phyloP scores from a whole-genome alignment of 306 rosid genomes.

The Fragaria vesca region DNA sequence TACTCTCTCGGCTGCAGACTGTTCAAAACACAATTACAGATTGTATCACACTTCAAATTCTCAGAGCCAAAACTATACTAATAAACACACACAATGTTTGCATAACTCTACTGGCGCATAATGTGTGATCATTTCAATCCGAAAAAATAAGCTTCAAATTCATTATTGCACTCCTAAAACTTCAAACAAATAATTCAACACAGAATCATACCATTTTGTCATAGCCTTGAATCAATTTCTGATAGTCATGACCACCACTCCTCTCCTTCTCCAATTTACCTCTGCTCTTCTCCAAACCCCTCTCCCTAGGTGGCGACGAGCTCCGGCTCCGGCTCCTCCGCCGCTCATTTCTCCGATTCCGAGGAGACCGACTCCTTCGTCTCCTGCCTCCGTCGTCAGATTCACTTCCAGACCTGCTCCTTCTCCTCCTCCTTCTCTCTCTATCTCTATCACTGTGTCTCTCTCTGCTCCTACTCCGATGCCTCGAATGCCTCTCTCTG shows the following conservation, averaged over 20 bases:
- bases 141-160: not conserved
- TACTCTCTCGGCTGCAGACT: constrained; percentile 87
- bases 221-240: constrained; percentile 62
- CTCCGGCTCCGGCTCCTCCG: constrained; percentile 46
- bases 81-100: not conserved
- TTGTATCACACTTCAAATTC: constrained; percentile 1
- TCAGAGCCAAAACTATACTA: not conserved
- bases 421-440: constrained; percentile 13
- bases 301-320: constrained; percentile 7
- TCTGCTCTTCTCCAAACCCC: constrained; percentile 24
- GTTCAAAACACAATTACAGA: constrained; percentile 32
- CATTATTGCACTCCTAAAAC: not conserved
- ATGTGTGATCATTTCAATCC: not conserved
- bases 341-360: constrained; percentile 26
- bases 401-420: constrained; percentile 35
- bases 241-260: constrained; percentile 47
- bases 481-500: constrained; percentile 43
- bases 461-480: constrained; percentile 31
- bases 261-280: constrained; percentile 44
- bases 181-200: not conserved
- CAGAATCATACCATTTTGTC: constrained; percentile 57
- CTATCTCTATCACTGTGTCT: constrained; percentile 26
- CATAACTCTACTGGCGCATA: not conserved
- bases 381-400: constrained; percentile 41
- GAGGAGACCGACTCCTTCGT: constrained; percentile 37